Evolutionary conservation across 805 yeast species (phyloP), one percentile per base, ranked within the genome.

Genomic region (Starmera pachycereana): DNA sequence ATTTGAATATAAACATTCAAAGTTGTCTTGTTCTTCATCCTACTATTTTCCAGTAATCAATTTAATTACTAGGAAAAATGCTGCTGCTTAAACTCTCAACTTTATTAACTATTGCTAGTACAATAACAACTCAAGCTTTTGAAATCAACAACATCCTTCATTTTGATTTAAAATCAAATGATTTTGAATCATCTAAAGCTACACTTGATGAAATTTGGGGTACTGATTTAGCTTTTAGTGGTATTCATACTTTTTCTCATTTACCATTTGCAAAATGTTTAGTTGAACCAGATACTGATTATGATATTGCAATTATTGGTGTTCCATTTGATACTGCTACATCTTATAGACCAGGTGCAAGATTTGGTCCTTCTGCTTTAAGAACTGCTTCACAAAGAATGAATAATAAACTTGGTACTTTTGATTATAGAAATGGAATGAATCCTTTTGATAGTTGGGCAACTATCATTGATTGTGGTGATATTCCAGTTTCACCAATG

Each of bases 401-500:
- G 54, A 74, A 76, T 3, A 57, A 77, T 2, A 56, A 76, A 40
- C 9, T 22, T 7, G 64, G 92, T 41, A 89, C 89, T 1, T 84
- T 75, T 64, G 84, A 84, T 63, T 68, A 65, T 41, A 62, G 86
- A 35, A 84, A 84, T 5, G 72, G 69, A 31, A 61, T 76, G 37
- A 73, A 78, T 49, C 85, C 85, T 5, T 78, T 74, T 54, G 65
- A 68, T 40, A 53, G 61, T 33, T 63, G 74, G 76, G 73, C 76
- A 18, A 63, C 63, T 16, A 60, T 76, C 25, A 57, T 79, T 6
- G 87, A 80, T 57, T 80, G 87, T 56, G 79, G 80, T 27, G 87
- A 80, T 54, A 73, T 79, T 33, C 78, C 83, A 11, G 71, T 79
- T 50, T 71, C 81, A 3, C 85, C 87, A 8, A 71, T 80, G 58